phyloP scores from a whole-genome alignment of 495 filamentous ascomycete species.

The Amphirosellinia nigrospora region DNA sequence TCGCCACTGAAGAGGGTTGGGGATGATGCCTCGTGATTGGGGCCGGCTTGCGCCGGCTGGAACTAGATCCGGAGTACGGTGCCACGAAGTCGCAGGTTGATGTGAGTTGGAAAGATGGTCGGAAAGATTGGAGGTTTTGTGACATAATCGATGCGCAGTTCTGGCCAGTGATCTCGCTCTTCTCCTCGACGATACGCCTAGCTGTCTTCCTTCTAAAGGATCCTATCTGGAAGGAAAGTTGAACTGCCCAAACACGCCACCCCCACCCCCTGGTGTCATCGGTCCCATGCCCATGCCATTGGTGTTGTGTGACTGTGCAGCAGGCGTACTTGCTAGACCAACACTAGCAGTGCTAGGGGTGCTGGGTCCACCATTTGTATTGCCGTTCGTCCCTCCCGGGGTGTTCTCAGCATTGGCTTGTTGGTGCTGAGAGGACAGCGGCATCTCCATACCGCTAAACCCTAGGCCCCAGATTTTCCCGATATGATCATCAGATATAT shows the following conservation, averaged over 20 bases:
- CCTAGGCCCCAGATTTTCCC: conserved; percentile 88
- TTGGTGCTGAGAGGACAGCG: conserved; percentile 30
- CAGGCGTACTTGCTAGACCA: conserved; percentile 63
- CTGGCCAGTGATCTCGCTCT: conserved; percentile 19
- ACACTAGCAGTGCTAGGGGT: conserved; percentile 68
- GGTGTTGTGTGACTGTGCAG: conserved; percentile 61
- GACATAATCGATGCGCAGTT: background rate
- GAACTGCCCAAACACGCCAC: conserved; percentile 67
- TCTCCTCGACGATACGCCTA: background rate
- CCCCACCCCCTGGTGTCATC: conserved; percentile 72
- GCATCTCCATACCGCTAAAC: conserved; percentile 61
- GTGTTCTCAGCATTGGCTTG: conserved; percentile 39
- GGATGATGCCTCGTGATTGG: conserved; percentile 16
- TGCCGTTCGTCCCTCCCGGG: conserved; percentile 55
- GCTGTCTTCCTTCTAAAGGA: conserved; percentile 23
- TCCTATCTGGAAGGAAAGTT: conserved; percentile 51
- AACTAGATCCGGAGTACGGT: background rate
- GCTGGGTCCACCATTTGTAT: conserved; percentile 68
- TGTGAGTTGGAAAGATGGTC: conserved; percentile 3
- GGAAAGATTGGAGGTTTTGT: background rate
- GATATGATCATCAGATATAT: conserved; percentile 75
- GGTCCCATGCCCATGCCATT: conserved; percentile 61
- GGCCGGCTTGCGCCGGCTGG: background rate
- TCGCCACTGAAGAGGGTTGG: conserved; percentile 21
- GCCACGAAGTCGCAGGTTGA: conserved; percentile 7